A percentile compares a stretch with the other conserved stretches of the same genome.
These are phyloP conservation scores for Fragilariopsis cylindrus DNA, from an alignment of 108 stramenopile species.

Conservation along the genomic window DNA sequence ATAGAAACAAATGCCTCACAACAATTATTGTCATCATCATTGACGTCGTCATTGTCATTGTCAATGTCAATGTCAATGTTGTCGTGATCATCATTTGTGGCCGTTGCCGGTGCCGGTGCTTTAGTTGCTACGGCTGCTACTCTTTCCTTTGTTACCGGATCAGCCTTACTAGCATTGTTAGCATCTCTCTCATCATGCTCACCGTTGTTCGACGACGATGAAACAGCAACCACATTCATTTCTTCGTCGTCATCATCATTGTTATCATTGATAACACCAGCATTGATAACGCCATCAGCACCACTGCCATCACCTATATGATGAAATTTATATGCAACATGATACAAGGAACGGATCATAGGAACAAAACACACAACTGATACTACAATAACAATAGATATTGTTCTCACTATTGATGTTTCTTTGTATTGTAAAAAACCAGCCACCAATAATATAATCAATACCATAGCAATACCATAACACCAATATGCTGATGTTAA, in stretches of 20 bases:
- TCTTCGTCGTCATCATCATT: neutral
- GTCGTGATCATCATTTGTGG: neutral
- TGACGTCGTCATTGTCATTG: neutral
- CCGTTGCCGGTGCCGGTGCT: too few species aligned
- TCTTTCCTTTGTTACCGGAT: neutral
- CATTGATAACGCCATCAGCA: too few species aligned
- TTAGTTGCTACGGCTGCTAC: neutral
- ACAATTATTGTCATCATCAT: neutral
- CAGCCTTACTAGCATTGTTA: too few species aligned
- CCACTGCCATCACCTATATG: neutral
- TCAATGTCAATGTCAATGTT: too few species aligned
- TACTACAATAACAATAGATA: neutral
- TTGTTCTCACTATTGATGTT: neutral
- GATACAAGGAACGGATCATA: neutral
- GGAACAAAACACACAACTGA: neutral
- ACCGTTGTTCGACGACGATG: too few species aligned
- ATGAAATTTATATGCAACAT: neutral
- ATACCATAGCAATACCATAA: neutral
- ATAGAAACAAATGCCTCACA: slow-evolving; percentile 46
- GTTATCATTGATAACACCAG: too few species aligned
- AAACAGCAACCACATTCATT: neutral
- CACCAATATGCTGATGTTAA: neutral
- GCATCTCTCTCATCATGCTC: too few species aligned
- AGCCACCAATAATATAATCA: neutral
- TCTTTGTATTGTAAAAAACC: neutral